Evolutionary conservation across 768 basidiomycete genomes (phyloP), one percentile per base, ranked within the genome.

Genomic region (Lentinus tigrinus): DNA sequence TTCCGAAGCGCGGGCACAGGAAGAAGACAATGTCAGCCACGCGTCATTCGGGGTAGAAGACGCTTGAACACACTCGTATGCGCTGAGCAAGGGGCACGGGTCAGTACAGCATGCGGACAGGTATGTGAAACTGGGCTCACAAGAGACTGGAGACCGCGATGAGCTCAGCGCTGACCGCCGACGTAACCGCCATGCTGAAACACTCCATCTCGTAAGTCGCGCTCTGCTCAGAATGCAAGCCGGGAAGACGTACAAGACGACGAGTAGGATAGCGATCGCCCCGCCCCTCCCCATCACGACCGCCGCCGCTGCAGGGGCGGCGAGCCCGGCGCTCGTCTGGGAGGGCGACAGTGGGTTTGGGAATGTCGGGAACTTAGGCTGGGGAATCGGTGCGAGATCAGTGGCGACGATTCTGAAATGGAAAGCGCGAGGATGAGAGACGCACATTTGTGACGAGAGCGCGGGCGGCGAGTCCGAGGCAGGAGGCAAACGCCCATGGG

Each of bases 321-420:
- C 72, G 9, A 77, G 70, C 16, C 75, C 74, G 1, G 74, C 72
- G 75, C 17, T 78, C 68, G 52, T 76, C 73, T 40, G 83, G 74
- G 52, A 59, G 5, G 65, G 52, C 7, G 66, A 70, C 8, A 67
- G 64, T 3, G 63, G 69, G 40, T 67, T 65, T 11, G 64, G 69
- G 63, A 78, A 84, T 0, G 83, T 84, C 3, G 83, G 83, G 62
- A 83, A 84, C 37, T 68, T 71, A 3, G 81, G 80, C 77, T 82
- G 56, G 21, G 38, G 17, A 46, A 14, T 16, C 17, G 40, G 39
- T 40, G 50, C 11, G 42, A 57, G 1, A 21, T 17, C 26, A 7
- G 14, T 23, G 23, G 26, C 39, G 40, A 10, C 26, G 23, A 8
- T 47, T 40, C 28, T 9, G 56, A 7, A 10, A 1, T 19, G 16